Evolutionary conservation across 352 stramenopile species (phyloP).

Genomic region (Pythium folliculosum): DNA sequence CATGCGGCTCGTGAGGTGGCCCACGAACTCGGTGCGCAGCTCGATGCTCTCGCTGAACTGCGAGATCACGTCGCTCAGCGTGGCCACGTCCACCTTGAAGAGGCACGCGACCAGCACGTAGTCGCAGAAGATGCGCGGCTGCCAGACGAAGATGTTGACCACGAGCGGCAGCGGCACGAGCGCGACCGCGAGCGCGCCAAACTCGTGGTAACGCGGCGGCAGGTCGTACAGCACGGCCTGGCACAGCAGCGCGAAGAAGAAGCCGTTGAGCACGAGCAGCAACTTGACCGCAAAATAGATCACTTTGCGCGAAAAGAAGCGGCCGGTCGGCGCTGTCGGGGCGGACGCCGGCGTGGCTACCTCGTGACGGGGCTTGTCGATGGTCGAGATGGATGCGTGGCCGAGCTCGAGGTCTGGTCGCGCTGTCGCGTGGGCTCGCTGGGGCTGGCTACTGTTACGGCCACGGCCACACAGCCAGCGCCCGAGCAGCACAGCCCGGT

Average conservation of each 20-base stretch:
- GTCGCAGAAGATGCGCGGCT: conserved; percentile 25
- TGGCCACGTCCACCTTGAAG: conserved; percentile 20
- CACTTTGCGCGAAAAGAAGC: conserved; percentile 23
- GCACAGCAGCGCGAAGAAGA: conserved; percentile 30
- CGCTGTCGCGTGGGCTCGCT: background rate
- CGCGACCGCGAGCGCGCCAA: background rate
- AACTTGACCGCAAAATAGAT: conserved; percentile 20
- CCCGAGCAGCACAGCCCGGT: conserved; percentile 15
- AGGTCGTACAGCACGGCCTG: conserved; percentile 26
- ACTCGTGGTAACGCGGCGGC: conserved; percentile 10
- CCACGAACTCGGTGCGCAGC: conserved; percentile 28
- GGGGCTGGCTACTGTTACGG: no score
- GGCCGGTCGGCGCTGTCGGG: background rate
- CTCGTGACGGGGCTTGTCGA: background rate
- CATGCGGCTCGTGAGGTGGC: conserved; percentile 16
- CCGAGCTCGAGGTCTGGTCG: background rate
- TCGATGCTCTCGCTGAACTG: conserved; percentile 30
- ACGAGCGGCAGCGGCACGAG: conserved; percentile 19
- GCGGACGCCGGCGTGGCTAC: no score
- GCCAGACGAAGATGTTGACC: conserved; percentile 26
- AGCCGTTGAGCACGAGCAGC: conserved; percentile 27
- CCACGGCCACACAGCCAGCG: conserved; percentile 2
- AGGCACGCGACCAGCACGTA: conserved; percentile 23
- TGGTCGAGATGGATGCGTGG: background rate
- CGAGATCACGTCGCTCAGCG: conserved; percentile 26